Evolutionary conservation across 2,329 filamentous ascomycete genomes (phyloP), one percentile per base, ranked within the genome.

Genomic region (Penicillium sp.): DNA sequence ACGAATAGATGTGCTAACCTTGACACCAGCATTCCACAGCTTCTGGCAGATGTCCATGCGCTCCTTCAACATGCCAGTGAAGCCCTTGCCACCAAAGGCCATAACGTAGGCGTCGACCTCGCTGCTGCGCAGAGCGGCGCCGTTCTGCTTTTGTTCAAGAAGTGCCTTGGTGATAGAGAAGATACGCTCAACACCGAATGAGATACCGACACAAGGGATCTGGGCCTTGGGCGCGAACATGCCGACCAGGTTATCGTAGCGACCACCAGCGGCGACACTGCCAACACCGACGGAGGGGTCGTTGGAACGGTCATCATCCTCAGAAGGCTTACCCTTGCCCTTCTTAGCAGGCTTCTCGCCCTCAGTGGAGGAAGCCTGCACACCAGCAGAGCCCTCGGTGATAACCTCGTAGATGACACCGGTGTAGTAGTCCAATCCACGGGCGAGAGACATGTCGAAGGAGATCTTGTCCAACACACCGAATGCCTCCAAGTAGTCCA

Each of bases 131-230:
- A 86, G 76, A 29, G 75, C 63, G 18, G 80, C 74, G n/a, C 75
- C 73, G 50, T 77, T 82, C 65, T 83, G 83, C 53, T 78, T 73
- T 34, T 82, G 83, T 57, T 84, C 85, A 71, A 90, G 81, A 45
- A 87, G 82, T 11, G 90, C 87, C 73, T 96, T 92, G 60, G 88
- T 90, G 68, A 97, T 92, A 64, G 89, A 91, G 77, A 96, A 96
- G 68, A 97, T 97, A 64, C 93, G 88, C 74, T 97, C 93, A 45
- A 97, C 90, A 51, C 93, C 93, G 69, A 97, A 97, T 1, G 92
- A 96, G 63, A 96, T 89, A 58, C 90, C 90, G 5, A 94, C 89
- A 64, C 90, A 93, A n/a, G 90, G 93, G 52, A 97, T 91, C 70
- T 92, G 87, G 21, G 80, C 83, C 77, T 92, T 93, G 65, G 88